Conservation (phyloP, 495 filamentous ascomycete genomes). For the Penicillium canariense region DNA sequence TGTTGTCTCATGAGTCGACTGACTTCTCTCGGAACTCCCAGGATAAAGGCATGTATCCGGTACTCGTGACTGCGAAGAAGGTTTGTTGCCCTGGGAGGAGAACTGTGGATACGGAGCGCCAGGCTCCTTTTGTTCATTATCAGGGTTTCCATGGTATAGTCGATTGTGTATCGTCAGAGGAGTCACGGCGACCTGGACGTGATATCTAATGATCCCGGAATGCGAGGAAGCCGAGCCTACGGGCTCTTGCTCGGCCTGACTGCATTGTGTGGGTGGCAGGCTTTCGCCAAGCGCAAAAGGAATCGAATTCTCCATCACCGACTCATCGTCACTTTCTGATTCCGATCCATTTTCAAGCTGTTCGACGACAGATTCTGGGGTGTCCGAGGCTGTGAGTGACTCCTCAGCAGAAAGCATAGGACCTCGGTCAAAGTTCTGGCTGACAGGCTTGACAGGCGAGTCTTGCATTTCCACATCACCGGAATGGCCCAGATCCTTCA, state of each 20-base stretch:
- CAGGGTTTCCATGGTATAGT: slow-evolving; percentile 2
- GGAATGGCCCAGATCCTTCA: neutral
- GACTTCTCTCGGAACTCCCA: slow-evolving; percentile 22
- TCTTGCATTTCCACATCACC: neutral
- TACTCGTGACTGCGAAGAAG: slow-evolving; percentile 40
- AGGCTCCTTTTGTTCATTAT: neutral
- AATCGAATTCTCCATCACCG: slow-evolving; percentile 52
- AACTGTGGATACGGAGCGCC: slow-evolving; percentile 4
- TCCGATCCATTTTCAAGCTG: slow-evolving; percentile 24
- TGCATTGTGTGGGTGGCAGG: slow-evolving; percentile 25
- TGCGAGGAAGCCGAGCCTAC: slow-evolving; percentile 28
- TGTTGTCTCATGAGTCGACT: slow-evolving; percentile 18
- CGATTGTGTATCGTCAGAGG: slow-evolving; percentile 21
- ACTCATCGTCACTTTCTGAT: slow-evolving; percentile 47
- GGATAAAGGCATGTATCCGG: slow-evolving; percentile 30
- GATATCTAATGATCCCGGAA: slow-evolving; percentile 14
- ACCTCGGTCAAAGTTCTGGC: neutral
- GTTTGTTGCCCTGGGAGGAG: slow-evolving; percentile 33
- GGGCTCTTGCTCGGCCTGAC: slow-evolving; percentile 26
- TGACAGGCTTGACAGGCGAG: neutral
- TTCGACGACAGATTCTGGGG: neutral
- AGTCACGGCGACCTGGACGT: slow-evolving; percentile 41
- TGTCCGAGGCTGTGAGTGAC: neutral
- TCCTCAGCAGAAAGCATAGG: neutral
- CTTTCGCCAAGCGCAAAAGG: slow-evolving; percentile 45